Base-by-base conservation (phyloP, 495 filamentous ascomycete genomes). In the Daldinia concentrica region DNA sequence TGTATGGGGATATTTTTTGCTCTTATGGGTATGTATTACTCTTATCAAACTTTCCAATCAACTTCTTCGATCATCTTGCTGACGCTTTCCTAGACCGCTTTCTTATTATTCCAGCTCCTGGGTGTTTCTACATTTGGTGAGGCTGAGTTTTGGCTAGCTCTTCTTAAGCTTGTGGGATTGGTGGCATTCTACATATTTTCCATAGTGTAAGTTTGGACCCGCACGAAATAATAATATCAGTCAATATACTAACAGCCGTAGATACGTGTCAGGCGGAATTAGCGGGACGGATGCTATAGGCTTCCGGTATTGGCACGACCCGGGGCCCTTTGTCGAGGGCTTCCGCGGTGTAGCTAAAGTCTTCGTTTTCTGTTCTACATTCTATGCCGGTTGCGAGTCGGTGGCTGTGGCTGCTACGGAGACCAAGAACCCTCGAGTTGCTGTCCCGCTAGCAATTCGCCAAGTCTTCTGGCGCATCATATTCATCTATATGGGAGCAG, bases 391-490 rank as follows among this genome's bases (percentile, higher is more conserved):
- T n/a, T 88, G 88, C 9, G 91, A 93, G 71, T 85, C 90, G 50
- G 86, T 93, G 7, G 90, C 90, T 71, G 89, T 93, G 11, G 90
- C 91, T 17, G 90, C 90, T 5, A 91, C 88, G 68, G 91, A 93
- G 77, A 91, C 90, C 34, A 87, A 87, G 72, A 92, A 93, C 76
- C 91, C 91, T 3, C 80, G 89, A 65, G 85, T 85, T 59, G 90
- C 90, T 7, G 87, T 93, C 0, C 91, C 91, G 1, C 82, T 86
- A 0, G 91, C 91, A 1, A 92, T 93, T 63, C 89, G 86, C 66
- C 91, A 92, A 74, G 90, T 91, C 26, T 93, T 93, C 75, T 87
- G 86, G 83, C 90, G 91, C 55, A 93, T 93, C 77, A 72, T 92
- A 70, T 87, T 93, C 76, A 90, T 92, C 76, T 92, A 91, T 80